phyloP scores from a whole-genome alignment of 2,329 filamentous ascomycete genomes.

The Colletotrichum sp. region DNA sequence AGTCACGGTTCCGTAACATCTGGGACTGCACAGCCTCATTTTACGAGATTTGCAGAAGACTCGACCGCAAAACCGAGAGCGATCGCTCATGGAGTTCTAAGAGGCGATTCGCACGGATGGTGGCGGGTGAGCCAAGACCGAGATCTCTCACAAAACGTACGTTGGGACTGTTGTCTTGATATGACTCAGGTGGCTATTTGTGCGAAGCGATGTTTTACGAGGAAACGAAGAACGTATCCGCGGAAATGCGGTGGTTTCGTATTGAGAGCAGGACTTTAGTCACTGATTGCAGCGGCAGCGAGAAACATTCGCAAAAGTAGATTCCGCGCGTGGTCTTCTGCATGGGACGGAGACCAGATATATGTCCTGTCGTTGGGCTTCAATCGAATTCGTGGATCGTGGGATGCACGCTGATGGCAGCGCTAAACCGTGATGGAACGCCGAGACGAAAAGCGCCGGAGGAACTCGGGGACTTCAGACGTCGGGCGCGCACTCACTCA shows the following conservation, averaged over 20 bases:
- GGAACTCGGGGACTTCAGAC: not conserved
- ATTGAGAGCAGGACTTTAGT: not conserved
- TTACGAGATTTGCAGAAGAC: not conserved
- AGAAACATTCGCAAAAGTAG: not conserved
- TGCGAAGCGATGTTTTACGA: not conserved
- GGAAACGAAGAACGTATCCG: not conserved
- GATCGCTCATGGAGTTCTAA: not conserved
- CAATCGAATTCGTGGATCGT: not conserved
- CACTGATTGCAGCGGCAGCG: not conserved
- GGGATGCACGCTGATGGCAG: not conserved
- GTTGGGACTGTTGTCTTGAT: not conserved
- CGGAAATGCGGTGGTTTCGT: not conserved
- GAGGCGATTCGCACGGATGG: not conserved
- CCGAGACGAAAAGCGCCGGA: conserved; percentile 10
- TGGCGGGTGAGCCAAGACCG: not conserved
- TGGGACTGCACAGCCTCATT: not conserved
- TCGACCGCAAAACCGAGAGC: not conserved
- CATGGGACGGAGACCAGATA: not conserved
- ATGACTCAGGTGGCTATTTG: not conserved
- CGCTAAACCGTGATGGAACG: not conserved
- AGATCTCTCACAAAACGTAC: not conserved
- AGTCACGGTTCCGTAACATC: not conserved
- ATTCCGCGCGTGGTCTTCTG: not conserved
- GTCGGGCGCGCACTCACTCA: not conserved
- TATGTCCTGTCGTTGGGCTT: not conserved